Percentiles rank a stretch among this genome's conserved stretches.
Evolutionary conservation across 148 eudicot genomes (phyloP).

Genomic region (Vaccinium vitisidaea): DNA sequence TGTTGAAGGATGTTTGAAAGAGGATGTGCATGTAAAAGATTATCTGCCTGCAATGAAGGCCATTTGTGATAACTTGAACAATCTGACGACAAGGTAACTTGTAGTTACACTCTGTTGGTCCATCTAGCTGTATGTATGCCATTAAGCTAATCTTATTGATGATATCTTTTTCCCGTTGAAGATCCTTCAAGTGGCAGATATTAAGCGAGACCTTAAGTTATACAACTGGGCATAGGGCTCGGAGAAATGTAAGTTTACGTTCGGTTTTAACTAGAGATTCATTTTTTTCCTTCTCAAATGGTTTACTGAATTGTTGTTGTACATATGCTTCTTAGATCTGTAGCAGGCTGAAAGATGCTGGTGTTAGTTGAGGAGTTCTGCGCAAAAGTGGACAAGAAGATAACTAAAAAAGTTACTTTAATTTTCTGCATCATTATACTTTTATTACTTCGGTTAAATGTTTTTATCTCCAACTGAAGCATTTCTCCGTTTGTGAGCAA

Average conservation of each 20-base stretch:
- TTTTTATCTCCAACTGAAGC: background rate
- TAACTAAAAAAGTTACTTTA: conserved; percentile 5
- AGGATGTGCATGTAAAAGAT: conserved; percentile 72
- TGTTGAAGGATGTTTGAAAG: conserved; percentile 44
- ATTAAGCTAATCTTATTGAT: conserved; percentile 16
- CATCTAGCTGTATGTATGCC: background rate
- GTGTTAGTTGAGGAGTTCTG: conserved; percentile 61
- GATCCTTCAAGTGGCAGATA: conserved; percentile 87
- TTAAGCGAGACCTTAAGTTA: conserved; percentile 84
- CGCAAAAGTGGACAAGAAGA: conserved; percentile 60
- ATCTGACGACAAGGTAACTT: conserved; percentile 77
- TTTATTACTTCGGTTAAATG: background rate
- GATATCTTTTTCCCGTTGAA: conserved; percentile 27
- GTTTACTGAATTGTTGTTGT: background rate
- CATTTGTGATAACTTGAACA: conserved; percentile 85
- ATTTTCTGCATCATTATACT: background rate
- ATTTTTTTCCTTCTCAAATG: background rate
- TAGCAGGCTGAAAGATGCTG: conserved; percentile 76
- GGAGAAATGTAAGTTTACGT: conserved; percentile 78
- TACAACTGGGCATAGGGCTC: conserved; percentile 71
- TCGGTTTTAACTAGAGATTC: background rate
- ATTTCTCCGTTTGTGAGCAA: background rate
- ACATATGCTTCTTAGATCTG: conserved; percentile 43
- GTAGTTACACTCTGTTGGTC: background rate
- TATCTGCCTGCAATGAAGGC: conserved; percentile 75